Conservation (phyloP, 2,329 filamentous ascomycete species). For the Penicillium janthinellum region DNA sequence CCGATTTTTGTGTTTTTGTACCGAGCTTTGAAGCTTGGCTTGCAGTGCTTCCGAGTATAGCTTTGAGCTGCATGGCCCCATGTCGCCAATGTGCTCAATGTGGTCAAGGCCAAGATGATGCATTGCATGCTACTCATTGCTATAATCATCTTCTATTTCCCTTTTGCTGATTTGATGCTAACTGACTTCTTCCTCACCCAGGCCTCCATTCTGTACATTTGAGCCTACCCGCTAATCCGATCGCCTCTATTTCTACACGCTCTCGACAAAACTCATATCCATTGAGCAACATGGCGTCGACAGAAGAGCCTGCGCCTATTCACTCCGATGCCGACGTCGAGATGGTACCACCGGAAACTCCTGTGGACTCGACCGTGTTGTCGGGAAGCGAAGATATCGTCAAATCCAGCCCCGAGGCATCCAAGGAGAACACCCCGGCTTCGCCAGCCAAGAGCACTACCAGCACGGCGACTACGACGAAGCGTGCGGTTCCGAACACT, state of each 20-base stretch:
- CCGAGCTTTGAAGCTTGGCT: constrained; percentile 4
- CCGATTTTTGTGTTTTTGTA: background rate
- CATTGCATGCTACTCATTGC: background rate
- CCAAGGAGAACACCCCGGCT: constrained; percentile 36
- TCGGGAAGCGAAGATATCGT: constrained; percentile 37
- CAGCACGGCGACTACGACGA: constrained; percentile 30
- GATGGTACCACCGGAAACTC: constrained; percentile 37
- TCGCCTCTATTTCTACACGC: background rate
- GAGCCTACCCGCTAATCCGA: background rate
- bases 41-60: constrained; percentile 1
- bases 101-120: background rate
- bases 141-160: background rate
- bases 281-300: constrained; percentile 35
- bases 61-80: background rate
- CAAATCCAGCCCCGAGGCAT: constrained; percentile 40
- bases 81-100: background rate
- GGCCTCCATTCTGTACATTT: constrained; percentile 8
- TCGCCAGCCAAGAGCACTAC: constrained; percentile 39
- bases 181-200: constrained; percentile 1
- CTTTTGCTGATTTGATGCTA: background rate
- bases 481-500: constrained; percentile 39
- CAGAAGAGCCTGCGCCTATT: constrained; percentile 35
- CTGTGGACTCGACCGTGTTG: constrained; percentile 35
- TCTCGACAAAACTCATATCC: constrained; percentile 6
- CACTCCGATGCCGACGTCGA: constrained; percentile 34